Percentiles rank a stretch among this genome's conserved stretches.
Evolutionary conservation across 116 monocot genomes (phyloP).

Genomic region (Cymodocea nodosa): DNA sequence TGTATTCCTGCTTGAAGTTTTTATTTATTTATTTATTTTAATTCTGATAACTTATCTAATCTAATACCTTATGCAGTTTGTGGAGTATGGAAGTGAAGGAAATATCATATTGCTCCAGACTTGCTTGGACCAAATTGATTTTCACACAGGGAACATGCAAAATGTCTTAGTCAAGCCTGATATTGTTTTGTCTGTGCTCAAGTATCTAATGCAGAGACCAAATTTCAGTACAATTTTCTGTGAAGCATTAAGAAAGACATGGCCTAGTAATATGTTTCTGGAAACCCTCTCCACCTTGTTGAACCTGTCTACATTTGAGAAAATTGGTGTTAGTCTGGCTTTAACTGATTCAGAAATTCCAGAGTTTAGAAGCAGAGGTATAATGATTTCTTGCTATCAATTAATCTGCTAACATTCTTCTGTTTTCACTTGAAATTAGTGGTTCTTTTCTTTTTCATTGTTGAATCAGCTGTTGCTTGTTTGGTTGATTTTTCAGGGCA

Average conservation of each 20-base stretch:
- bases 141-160: slow-evolving; percentile 15
- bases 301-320: slow-evolving; percentile 48
- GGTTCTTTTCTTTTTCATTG: background rate
- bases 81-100: slow-evolving; percentile 48
- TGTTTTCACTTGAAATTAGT: background rate
- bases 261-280: slow-evolving; percentile 33
- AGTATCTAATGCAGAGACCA: slow-evolving; percentile 44
- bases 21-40: too few species aligned
- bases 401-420: background rate
- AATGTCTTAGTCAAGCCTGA: slow-evolving; percentile 21
- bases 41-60: background rate
- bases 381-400: background rate
- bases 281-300: slow-evolving; percentile 43
- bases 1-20: background rate
- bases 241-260: slow-evolving; percentile 34
- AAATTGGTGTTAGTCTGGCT: slow-evolving; percentile 71
- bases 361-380: slow-evolving; percentile 48
- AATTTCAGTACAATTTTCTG: slow-evolving; percentile 64
- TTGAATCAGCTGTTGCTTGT: background rate
- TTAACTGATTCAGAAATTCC: slow-evolving; percentile 58
- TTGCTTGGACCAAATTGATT: slow-evolving; percentile 46
- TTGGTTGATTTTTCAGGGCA: slow-evolving; percentile 29
- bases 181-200: slow-evolving; percentile 36
- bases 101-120: slow-evolving; percentile 46
- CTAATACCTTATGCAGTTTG: slow-evolving; percentile 27